Conservation (phyloP, 1,284 basidiomycete genomes). For the Marasmius fiardii region DNA sequence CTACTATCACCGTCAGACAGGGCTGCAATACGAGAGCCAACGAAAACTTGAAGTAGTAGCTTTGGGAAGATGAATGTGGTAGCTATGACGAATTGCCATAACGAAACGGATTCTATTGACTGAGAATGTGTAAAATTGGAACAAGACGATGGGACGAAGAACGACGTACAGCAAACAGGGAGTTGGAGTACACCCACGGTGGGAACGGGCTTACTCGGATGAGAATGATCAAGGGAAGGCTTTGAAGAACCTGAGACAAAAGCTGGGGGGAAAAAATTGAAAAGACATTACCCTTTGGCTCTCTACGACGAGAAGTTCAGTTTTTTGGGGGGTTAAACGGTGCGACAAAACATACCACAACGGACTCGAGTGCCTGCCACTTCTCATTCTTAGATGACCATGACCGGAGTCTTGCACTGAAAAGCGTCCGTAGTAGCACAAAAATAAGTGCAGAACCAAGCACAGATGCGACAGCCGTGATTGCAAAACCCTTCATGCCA, state of each 20-base stretch:
- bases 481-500: conserved; percentile 69
- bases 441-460: conserved; percentile 70
- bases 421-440: conserved; percentile 55
- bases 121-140: conserved; percentile 24
- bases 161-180: conserved; percentile 66
- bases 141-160: not conserved
- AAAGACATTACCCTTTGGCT: conserved; percentile 13
- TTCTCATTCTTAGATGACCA: conserved; percentile 65
- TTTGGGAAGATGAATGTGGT: conserved; percentile 71
- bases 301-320: conserved; percentile 1
- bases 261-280: not conserved
- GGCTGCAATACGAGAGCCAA: conserved; percentile 71
- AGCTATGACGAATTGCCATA: conserved; percentile 75
- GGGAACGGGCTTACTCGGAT: conserved; percentile 82
- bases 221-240: conserved; percentile 70
- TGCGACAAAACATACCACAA: conserved; percentile 52
- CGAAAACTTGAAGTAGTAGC: conserved; percentile 68
- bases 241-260: not conserved
- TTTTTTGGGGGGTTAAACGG: not conserved
- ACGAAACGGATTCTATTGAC: conserved; percentile 70
- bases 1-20: conserved; percentile 76
- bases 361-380: conserved; percentile 75
- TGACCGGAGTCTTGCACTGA: conserved; percentile 47
- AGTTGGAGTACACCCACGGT: conserved; percentile 80
- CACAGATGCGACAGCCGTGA: conserved; percentile 60